A percentile compares a stretch with the other conserved stretches of the same genome.
Conservation (phyloP, 345 rosid species). For the Eucalyptus regnans region DNA sequence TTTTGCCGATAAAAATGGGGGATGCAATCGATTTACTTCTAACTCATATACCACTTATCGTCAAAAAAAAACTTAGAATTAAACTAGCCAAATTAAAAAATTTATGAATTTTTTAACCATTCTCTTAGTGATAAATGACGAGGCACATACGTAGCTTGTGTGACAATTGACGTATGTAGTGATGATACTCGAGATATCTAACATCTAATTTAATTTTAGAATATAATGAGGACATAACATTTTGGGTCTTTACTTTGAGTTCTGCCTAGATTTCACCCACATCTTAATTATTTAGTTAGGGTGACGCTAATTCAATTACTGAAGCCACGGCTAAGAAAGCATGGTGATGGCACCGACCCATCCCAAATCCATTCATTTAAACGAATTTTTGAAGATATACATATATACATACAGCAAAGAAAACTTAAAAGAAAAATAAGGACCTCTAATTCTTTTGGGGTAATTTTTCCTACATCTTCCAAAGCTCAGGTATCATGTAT, state of each 20-base stretch:
- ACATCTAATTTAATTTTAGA: background rate
- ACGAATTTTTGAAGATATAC: background rate
- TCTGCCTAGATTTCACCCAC: background rate
- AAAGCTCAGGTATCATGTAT: background rate
- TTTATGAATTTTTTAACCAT: background rate
- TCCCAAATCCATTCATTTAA: background rate
- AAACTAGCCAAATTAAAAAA: background rate
- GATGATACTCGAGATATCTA: background rate
- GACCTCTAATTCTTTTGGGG: background rate
- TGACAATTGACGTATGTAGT: background rate
- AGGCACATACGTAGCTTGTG: rapidly evolving
- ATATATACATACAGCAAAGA: background rate
- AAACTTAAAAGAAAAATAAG: background rate
- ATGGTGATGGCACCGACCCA: background rate
- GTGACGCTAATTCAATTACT: background rate
- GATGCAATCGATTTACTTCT: background rate
- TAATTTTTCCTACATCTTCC: background rate
- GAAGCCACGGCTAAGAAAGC: rapidly evolving
- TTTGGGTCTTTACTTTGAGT: background rate
- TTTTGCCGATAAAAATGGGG: background rate
- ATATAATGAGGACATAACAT: background rate
- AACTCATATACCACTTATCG: background rate
- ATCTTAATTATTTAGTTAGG: background rate
- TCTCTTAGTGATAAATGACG: background rate
- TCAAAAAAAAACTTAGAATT: background rate